These are phyloP conservation scores for Aspergillus udagawae DNA, from an alignment of 2,329 filamentous ascomycete genomes.

Conservation along the genomic window DNA sequence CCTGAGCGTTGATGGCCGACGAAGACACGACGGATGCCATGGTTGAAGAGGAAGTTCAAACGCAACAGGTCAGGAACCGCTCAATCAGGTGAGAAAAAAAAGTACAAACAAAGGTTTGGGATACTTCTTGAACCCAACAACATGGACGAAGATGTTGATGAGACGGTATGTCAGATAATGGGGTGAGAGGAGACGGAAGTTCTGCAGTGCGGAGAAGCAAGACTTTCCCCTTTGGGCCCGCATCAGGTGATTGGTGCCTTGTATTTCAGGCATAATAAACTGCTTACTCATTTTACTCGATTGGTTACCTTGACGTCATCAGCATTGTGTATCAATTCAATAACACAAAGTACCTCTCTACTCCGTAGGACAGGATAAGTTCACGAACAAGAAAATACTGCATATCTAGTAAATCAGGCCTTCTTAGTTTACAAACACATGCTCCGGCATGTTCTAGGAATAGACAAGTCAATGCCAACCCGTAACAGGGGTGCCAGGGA, in stretches of 20 bases:
- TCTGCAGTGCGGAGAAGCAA: constrained; percentile 17
- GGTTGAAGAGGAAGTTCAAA: neutral
- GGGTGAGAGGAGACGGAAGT: constrained; percentile 1
- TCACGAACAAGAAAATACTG: constrained; percentile 1
- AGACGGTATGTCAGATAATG: neutral
- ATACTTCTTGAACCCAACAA: constrained; percentile 1
- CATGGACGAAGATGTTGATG: constrained; percentile 6
- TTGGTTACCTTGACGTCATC: constrained; percentile 9
- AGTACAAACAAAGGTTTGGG: neutral
- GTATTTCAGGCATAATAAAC: neutral
- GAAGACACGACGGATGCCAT: constrained; percentile 26
- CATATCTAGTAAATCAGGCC: constrained; percentile 15
- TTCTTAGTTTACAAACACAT: constrained; percentile 21
- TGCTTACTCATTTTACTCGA: constrained; percentile 6
- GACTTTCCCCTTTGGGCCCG: constrained; percentile 9
- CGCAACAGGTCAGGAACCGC: neutral
- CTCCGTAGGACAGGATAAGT: too few species aligned
- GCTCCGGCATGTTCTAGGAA: constrained; percentile 24
- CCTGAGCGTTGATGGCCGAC: constrained; percentile 24
- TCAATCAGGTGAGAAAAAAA: constrained; percentile 9
- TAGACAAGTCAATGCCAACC: constrained; percentile 20
- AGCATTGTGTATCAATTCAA: too few species aligned
- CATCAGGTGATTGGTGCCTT: constrained; percentile 16
- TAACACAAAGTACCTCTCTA: too few species aligned
- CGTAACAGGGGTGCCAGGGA: constrained; percentile 10